Percentiles rank a stretch among this genome's conserved stretches.
Evolutionary conservation across 495 filamentous ascomycete species (phyloP).

Genomic region (Geoglossum glabrum): DNA sequence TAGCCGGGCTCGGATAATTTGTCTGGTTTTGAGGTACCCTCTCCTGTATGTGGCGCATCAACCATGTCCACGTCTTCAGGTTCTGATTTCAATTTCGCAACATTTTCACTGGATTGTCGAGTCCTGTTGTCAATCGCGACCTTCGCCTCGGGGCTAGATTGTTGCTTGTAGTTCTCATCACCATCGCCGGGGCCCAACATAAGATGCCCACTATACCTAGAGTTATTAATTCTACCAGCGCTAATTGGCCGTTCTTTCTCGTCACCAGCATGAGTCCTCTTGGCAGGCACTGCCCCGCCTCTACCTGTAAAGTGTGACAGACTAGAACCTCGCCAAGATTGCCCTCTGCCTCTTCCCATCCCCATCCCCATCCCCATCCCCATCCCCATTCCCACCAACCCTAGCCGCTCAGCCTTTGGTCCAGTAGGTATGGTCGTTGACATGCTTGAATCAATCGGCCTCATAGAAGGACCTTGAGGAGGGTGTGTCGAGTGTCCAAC

Average conservation of each 20-base stretch:
- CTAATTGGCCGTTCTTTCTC: background rate
- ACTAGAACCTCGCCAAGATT: constrained; percentile 18
- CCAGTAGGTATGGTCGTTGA: constrained; percentile 18
- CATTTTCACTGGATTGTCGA: background rate
- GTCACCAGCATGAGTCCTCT: background rate
- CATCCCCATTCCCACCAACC: too few species aligned
- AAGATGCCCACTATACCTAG: background rate
- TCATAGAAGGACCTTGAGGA: background rate
- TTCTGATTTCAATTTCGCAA: background rate
- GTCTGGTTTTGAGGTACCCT: background rate
- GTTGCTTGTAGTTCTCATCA: background rate
- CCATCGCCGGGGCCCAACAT: background rate
- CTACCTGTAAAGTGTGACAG: constrained; percentile 1
- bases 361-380: constrained; percentile 8
- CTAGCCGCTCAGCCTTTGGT: constrained; percentile 19
- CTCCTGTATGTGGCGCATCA: background rate
- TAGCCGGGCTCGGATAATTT: background rate
- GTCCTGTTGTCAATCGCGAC: background rate
- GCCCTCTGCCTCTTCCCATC: background rate
- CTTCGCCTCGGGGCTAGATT: background rate
- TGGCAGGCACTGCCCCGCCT: background rate
- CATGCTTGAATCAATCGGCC: background rate
- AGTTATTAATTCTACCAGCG: background rate
- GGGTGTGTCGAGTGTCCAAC: background rate
- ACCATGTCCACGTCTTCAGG: background rate